These are phyloP conservation scores for Mitragyna speciosa DNA, from an alignment of 257 asterid species.

Conservation along the genomic window DNA sequence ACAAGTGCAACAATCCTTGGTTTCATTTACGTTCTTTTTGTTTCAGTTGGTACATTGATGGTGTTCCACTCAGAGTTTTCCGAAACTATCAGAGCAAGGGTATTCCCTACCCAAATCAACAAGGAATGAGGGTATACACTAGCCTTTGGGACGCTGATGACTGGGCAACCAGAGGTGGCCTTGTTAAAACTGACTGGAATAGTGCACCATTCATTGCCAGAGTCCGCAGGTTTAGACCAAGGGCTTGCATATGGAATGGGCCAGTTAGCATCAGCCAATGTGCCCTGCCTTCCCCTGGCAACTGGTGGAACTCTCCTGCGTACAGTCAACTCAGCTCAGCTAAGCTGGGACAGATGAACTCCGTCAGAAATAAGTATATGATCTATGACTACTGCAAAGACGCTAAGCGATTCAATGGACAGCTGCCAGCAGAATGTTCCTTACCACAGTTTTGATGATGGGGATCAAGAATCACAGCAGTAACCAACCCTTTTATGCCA, in stretches of 20 bases:
- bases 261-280: constrained; percentile 30
- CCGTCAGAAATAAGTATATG: constrained; percentile 44
- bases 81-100: constrained; percentile 49
- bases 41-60: constrained; percentile 71
- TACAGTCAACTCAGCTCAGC: constrained; percentile 32
- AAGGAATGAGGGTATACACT: constrained; percentile 64
- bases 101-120: constrained; percentile 53
- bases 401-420: constrained; percentile 38
- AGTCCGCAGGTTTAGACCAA: constrained; percentile 43
- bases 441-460: constrained; percentile 35
- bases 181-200: constrained; percentile 61
- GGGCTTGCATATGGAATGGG: constrained; percentile 44
- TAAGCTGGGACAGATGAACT: constrained; percentile 37
- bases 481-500: background rate
- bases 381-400: constrained; percentile 70
- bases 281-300: constrained; percentile 29
- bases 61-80: constrained; percentile 63
- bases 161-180: constrained; percentile 84
- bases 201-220: constrained; percentile 58
- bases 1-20: background rate
- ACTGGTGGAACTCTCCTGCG: constrained; percentile 43
- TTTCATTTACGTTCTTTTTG: background rate
- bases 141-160: constrained; percentile 87
- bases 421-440: constrained; percentile 58
- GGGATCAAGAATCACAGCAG: constrained; percentile 5